phyloP scores from a whole-genome alignment of 2,329 filamentous ascomycete species.

The Neofusicoccum kwambonambiense region DNA sequence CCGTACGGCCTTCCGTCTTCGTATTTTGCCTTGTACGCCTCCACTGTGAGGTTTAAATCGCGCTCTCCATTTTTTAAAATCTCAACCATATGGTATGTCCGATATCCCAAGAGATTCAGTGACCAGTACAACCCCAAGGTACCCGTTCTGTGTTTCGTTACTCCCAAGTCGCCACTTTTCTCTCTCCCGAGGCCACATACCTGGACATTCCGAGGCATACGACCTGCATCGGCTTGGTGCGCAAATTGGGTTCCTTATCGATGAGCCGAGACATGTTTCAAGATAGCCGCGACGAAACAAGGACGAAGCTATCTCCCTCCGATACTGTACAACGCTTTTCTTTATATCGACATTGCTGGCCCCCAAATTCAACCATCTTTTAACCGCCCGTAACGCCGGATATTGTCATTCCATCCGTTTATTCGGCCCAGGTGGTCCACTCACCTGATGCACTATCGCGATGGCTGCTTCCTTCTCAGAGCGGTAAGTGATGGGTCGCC shows the following conservation, averaged over 20 bases:
- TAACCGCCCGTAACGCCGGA: no score
- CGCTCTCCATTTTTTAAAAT: background rate
- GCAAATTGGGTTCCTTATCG: background rate
- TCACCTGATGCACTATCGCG: no score
- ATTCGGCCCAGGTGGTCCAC: no score
- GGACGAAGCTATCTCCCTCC: no score
- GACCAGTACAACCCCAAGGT: background rate
- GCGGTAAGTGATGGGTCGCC: no score
- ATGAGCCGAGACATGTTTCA: background rate
- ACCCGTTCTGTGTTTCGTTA: background rate
- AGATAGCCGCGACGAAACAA: background rate
- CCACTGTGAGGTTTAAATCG: constrained; percentile 26
- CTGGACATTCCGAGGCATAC: background rate
- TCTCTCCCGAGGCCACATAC: background rate
- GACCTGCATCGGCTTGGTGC: constrained; percentile 2
- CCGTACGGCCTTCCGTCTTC: constrained; percentile 27
- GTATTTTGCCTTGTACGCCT: constrained; percentile 36
- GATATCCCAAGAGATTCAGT: background rate
- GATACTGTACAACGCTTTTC: no score
- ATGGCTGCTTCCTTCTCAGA: no score
- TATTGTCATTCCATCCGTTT: no score
- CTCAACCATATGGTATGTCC: background rate
- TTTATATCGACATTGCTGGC: no score
- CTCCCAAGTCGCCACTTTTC: background rate
- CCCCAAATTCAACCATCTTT: no score